Evolutionary conservation across 2,329 filamentous ascomycete species (phyloP).

Genomic region (Fusarium udum): DNA sequence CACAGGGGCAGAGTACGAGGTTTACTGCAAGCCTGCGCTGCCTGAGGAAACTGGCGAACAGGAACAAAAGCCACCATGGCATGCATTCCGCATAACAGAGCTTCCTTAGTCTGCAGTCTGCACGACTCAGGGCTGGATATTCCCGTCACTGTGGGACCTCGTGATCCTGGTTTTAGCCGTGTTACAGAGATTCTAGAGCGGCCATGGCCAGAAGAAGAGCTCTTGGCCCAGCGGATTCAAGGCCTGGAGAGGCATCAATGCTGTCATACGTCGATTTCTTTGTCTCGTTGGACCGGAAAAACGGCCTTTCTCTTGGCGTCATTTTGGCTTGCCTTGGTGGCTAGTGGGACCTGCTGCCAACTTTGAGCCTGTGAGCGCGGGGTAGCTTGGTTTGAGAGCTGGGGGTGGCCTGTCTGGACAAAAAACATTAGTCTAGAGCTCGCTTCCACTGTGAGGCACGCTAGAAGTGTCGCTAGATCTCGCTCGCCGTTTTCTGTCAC

Average conservation of each 20-base stretch:
- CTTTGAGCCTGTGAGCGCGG: slow-evolving; percentile 25
- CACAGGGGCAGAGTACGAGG: slow-evolving; percentile 23
- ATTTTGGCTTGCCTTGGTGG: slow-evolving; percentile 18
- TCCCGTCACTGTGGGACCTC: slow-evolving; percentile 33
- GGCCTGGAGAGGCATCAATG: slow-evolving; percentile 2
- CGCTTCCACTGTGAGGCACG: background rate
- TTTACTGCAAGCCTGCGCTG: background rate
- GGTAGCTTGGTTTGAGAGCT: slow-evolving; percentile 18
- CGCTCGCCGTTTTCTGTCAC: slow-evolving; percentile 4
- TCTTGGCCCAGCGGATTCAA: background rate
- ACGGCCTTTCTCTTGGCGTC: slow-evolving; percentile 29
- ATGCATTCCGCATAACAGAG: background rate
- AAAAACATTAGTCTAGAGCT: background rate
- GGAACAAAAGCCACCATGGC: background rate
- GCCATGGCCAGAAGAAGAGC: background rate
- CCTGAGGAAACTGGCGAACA: slow-evolving; percentile 5
- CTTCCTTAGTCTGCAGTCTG: background rate
- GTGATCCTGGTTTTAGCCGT: slow-evolving; percentile 26
- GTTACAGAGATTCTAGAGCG: slow-evolving; percentile 32
- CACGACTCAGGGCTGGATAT: slow-evolving; percentile 3
- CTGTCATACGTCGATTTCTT: slow-evolving; percentile 17
- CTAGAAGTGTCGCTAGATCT: background rate
- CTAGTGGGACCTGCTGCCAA: slow-evolving; percentile 24
- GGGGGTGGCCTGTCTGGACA: slow-evolving; percentile 1
- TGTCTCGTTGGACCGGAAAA: slow-evolving; percentile 3